These are phyloP conservation scores for Beauveria asiatica DNA, from an alignment of 2,329 filamentous ascomycete genomes.

Conservation along the genomic window DNA sequence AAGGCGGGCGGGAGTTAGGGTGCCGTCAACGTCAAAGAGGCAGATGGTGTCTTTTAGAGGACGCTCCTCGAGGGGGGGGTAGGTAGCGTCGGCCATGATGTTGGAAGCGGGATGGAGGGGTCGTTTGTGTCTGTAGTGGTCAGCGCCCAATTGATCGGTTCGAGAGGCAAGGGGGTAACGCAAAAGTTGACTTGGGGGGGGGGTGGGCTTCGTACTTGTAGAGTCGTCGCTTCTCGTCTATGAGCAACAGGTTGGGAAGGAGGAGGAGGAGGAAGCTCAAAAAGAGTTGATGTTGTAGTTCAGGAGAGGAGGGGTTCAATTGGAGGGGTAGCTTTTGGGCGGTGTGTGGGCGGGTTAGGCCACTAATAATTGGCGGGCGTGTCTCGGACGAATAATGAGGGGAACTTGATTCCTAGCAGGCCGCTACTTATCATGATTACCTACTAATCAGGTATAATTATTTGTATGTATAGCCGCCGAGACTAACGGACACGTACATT, in stretches of 20 bases:
- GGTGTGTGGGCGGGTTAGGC: background rate
- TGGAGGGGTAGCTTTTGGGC: conserved; percentile 6
- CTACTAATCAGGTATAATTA: too few relatives aligned
- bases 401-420: background rate
- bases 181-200: too few relatives aligned
- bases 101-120: too few relatives aligned
- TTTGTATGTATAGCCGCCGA: too few relatives aligned
- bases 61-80: conserved; percentile 72
- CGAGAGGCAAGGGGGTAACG: too few relatives aligned
- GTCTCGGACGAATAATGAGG: background rate
- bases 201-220: too few relatives aligned
- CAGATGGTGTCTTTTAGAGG: conserved; percentile 87
- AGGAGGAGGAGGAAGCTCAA: background rate
- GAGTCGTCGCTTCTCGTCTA: too few relatives aligned
- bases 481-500: too few relatives aligned
- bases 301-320: background rate
- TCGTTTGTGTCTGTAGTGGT: background rate
- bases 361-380: background rate
- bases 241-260: too few relatives aligned
- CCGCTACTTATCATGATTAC: too few relatives aligned
- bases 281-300: too few relatives aligned
- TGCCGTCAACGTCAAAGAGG: conserved; percentile 94
- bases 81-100: conserved; percentile 38
- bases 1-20: conserved; percentile 72
- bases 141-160: background rate